Percentiles rank a stretch among this genome's conserved stretches.
These are phyloP conservation scores for Vanrija sp. DNA, from an alignment of 1,284 basidiomycete genomes.

Conservation along the genomic window DNA sequence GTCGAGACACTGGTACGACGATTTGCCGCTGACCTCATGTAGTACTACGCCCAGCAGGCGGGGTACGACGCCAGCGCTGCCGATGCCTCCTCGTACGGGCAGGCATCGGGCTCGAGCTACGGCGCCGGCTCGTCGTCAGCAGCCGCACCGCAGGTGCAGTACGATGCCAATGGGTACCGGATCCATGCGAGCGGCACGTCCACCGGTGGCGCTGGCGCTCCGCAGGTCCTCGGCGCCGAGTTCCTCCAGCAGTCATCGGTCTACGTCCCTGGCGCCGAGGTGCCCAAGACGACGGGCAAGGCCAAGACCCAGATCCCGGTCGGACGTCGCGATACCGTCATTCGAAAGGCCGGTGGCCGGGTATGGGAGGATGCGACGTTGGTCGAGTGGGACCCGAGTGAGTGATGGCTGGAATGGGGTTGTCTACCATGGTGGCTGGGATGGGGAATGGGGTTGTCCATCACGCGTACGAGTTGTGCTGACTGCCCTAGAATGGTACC, in stretches of 20 bases:
- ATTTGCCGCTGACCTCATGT: not conserved
- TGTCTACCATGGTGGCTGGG: not conserved
- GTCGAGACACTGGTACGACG: conserved; percentile 6
- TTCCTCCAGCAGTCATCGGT: conserved; percentile 28
- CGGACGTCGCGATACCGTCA: conserved; percentile 79
- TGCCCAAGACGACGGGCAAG: conserved; percentile 1
- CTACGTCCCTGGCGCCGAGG: conserved; percentile 23
- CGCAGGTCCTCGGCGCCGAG: conserved; percentile 27
- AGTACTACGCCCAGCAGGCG: conserved; percentile 51
- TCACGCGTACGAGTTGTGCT: not conserved
- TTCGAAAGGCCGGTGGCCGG: conserved; percentile 91
- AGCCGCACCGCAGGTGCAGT: not conserved
- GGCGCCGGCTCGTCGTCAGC: conserved; percentile 2
- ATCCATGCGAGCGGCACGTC: conserved; percentile 9
- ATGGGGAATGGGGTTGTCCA: no score
- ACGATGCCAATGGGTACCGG: conserved; percentile 20
- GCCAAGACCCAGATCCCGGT: conserved; percentile 49
- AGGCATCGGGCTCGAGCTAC: conserved; percentile 1
- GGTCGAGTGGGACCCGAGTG: conserved; percentile 95
- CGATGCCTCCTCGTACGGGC: not conserved
- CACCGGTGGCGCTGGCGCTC: not conserved
- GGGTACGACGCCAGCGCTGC: conserved; percentile 34
- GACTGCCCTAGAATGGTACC: conserved; percentile 75
- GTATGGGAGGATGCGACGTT: conserved; percentile 98
- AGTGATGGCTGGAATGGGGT: conserved; percentile 42